phyloP scores from a whole-genome alignment of 1,284 basidiomycete species.

The Takashimella koratensis region DNA sequence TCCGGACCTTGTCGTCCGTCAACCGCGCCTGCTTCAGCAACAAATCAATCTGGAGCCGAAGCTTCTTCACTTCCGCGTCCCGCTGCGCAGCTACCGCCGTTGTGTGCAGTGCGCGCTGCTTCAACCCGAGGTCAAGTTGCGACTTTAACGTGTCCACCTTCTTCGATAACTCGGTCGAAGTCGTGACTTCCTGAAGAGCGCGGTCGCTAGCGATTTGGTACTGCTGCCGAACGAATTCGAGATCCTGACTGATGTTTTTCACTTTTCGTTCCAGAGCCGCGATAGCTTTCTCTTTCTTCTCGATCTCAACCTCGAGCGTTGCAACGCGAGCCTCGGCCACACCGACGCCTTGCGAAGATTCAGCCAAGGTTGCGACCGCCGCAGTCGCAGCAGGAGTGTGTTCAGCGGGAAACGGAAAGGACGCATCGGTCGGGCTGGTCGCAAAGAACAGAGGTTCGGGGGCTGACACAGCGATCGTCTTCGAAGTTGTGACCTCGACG shows the following conservation, averaged over 20 bases:
- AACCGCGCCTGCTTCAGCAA: conserved; percentile 35
- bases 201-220: conserved; percentile 28
- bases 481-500: too few relatives aligned
- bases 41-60: conserved; percentile 23
- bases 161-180: conserved; percentile 14
- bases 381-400: too few relatives aligned
- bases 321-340: too few relatives aligned
- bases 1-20: conserved; percentile 39
- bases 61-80: conserved; percentile 9
- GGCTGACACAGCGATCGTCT: too few relatives aligned
- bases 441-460: too few relatives aligned
- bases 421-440: too few relatives aligned
- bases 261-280: conserved; percentile 3
- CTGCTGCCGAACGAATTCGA: conserved; percentile 25
- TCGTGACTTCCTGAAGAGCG: conserved; percentile 26
- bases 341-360: not conserved
- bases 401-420: too few relatives aligned
- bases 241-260: conserved; percentile 9
- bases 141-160: conserved; percentile 20
- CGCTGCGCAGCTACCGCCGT: conserved; percentile 13
- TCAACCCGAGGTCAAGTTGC: conserved; percentile 36
- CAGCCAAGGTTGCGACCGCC: too few relatives aligned
- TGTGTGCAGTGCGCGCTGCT: conserved; percentile 32
- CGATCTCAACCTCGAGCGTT: not conserved
- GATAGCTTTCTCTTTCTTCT: conserved; percentile 5